Evolutionary conservation across 257 asterid genomes (phyloP).

Genomic region (Fraxinus excelsior): DNA sequence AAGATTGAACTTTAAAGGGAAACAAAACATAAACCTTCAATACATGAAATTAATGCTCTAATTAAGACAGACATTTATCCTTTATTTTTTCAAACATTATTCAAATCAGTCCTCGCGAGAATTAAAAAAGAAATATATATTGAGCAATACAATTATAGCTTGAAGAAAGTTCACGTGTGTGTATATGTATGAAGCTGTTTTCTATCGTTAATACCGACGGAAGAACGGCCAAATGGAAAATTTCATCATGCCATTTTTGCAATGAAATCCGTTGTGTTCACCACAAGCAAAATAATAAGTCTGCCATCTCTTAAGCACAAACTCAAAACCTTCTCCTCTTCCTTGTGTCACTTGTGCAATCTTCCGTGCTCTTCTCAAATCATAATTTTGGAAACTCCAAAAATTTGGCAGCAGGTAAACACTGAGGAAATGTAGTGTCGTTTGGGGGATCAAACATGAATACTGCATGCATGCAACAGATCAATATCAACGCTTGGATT

Average conservation of each 20-base stretch:
- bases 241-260: constrained; percentile 74
- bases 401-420: constrained; percentile 58
- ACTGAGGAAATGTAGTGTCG: constrained; percentile 56
- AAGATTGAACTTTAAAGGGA: not conserved
- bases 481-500: not conserved
- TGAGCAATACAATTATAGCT: not conserved
- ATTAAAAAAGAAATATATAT: not conserved
- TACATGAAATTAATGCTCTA: not conserved
- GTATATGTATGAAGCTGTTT: not conserved
- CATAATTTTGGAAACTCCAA: constrained; percentile 63
- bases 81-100: not conserved
- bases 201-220: constrained; percentile 31
- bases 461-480: constrained; percentile 22
- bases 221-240: constrained; percentile 62
- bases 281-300: constrained; percentile 74
- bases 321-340: constrained; percentile 59
- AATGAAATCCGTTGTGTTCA: constrained; percentile 55
- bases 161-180: not conserved
- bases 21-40: not conserved
- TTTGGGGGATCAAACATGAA: constrained; percentile 78
- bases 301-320: constrained; percentile 54
- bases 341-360: constrained; percentile 54
- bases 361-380: constrained; percentile 52
- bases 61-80: not conserved
- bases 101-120: not conserved